Base-by-base conservation (phyloP, 352 stramenopile species). In the Phytophthora chlamydospora region DNA sequence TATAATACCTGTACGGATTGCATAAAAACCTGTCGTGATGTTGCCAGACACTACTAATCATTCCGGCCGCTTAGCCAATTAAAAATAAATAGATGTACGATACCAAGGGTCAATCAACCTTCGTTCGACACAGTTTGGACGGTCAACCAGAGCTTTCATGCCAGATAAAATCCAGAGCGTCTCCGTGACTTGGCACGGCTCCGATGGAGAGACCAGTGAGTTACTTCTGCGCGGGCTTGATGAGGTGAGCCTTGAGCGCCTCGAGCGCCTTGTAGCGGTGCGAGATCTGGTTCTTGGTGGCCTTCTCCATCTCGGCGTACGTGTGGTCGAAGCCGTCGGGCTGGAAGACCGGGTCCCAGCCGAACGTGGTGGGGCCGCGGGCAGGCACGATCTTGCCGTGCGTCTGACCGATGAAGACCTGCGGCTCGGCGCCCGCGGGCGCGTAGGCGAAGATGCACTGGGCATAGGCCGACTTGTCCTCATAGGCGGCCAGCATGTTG, bases 401-500 rank as follows among this genome's bases (percentile, higher is more conserved):
- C 2, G 93, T 98, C 62, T 85, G 83, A 5, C 96, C 96, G 49
- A 98, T 83, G 67, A 99, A 99, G n/a, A 98, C 76, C 41, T 96
- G 64, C 11, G 96, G 85, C 66, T 98, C 88, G 12, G 80, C 68
- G 60, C 63, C 89, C 45, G 73, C 74, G 12, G 61, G 66, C 27
- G 78, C 92, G 52, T 97, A 98, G 34, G 96, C 96, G 70, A 99
- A 98, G 58, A 98, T 97, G 71, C 96, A 99, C 75, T 98, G 88
- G 42, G 96, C 97, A 71, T 98, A 98, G 4, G 96, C 97, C 43
- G 83, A 91, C 70, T 98, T 98, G 82, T 99, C 96, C 35, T 95
- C 79, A 66, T 97, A 99, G 6, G 82, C 94, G 11, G 79, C 77
- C 38, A 99, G 72, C 76, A 99, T 79, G 58, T 98, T 97, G 72